A percentile compares a stretch with the other conserved stretches of the same genome.
phyloP scores from a whole-genome alignment of 164 flowering plant species.

The Amborella trichopoda region DNA sequence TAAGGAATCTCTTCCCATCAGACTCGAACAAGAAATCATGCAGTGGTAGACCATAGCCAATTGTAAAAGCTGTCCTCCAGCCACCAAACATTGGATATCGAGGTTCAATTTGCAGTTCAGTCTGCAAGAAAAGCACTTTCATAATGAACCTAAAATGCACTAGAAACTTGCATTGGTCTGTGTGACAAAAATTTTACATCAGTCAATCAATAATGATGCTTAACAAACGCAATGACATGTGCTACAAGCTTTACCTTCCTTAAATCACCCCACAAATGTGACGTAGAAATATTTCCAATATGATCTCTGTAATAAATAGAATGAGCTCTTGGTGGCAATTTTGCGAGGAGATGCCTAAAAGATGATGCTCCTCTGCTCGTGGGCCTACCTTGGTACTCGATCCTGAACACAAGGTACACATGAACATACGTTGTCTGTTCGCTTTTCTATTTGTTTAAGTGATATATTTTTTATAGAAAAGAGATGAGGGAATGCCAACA shows the following conservation, averaged over 20 bases:
- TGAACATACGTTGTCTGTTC: no score
- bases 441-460: no score
- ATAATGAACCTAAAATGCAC: neutral
- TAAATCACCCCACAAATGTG: slow-evolving; percentile 59
- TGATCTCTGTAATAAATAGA: slow-evolving; percentile 91
- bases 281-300: slow-evolving; percentile 94
- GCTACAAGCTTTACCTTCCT: slow-evolving; percentile 63
- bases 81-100: slow-evolving; percentile 96
- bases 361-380: slow-evolving; percentile 66
- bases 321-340: slow-evolving; percentile 84
- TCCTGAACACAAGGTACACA: no score
- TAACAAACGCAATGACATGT: neutral
- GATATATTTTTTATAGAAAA: no score
- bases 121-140: slow-evolving; percentile 41
- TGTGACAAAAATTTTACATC: no score
- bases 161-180: no score
- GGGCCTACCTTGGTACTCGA: slow-evolving; percentile 74
- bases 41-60: slow-evolving; percentile 94
- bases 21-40: slow-evolving; percentile 64
- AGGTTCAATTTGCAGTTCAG: slow-evolving; percentile 80
- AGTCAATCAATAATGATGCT: no score
- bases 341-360: slow-evolving; percentile 60
- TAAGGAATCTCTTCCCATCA: slow-evolving; percentile 68
- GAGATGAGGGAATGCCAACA: neutral
- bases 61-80: slow-evolving; percentile 85